These are phyloP conservation scores for Phyllosticta citriasiana DNA, from an alignment of 2,329 filamentous ascomycete genomes.

Conservation along the genomic window DNA sequence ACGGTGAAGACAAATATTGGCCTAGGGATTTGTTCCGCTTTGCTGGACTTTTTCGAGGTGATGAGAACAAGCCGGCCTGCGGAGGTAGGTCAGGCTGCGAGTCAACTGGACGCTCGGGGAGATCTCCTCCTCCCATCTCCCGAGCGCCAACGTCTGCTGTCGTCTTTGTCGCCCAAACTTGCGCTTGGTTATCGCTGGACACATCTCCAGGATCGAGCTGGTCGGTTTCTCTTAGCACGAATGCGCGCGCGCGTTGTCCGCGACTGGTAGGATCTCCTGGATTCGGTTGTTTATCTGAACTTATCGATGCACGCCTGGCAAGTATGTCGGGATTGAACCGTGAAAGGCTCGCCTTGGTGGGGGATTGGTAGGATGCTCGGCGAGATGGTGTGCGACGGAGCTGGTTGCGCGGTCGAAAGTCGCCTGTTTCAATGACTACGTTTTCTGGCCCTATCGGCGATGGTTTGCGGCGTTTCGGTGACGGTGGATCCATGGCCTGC, in stretches of 20 bases:
- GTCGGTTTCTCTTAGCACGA: conserved; percentile 14
- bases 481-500: not conserved
- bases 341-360: conserved; percentile 30
- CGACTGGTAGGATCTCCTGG: conserved; percentile 13
- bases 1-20: conserved; percentile 5
- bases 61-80: conserved; percentile 1
- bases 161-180: not conserved
- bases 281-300: conserved; percentile 5
- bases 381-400: conserved; percentile 22
- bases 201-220: not conserved
- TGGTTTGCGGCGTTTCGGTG: conserved; percentile 26
- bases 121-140: not conserved
- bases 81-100: conserved; percentile 4
- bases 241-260: conserved; percentile 17
- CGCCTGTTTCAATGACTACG: conserved; percentile 3
- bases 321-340: conserved; percentile 25
- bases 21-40: conserved; percentile 2
- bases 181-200: not conserved
- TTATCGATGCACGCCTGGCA: conserved; percentile 13
- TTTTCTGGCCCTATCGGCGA: conserved; percentile 6
- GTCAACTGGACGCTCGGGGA: not conserved
- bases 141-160: not conserved
- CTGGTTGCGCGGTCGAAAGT: conserved; percentile 6
- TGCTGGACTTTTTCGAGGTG: conserved; percentile 3
- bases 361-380: conserved; percentile 28